Evolutionary conservation across 495 filamentous ascomycete species (phyloP).

Genomic region (Penicillium arizonense): DNA sequence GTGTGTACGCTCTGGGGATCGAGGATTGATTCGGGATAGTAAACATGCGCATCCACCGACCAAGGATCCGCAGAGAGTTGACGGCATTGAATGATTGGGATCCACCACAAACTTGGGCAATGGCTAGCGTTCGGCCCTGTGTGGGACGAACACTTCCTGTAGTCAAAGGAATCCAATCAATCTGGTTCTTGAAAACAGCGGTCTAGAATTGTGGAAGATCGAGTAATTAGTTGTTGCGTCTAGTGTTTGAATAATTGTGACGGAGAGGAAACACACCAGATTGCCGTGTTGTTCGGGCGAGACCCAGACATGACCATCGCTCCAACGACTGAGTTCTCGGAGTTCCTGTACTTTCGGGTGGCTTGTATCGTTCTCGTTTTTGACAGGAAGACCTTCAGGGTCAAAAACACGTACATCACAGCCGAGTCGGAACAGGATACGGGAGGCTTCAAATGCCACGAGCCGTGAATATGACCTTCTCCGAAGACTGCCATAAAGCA

Average conservation of each 20-base stretch:
- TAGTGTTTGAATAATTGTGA: background rate
- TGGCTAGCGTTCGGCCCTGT: conserved; percentile 64
- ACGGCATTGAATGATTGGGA: conserved; percentile 73
- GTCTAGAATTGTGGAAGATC: conserved; percentile 38
- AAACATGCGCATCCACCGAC: conserved; percentile 80
- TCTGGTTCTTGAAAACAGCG: conserved; percentile 72
- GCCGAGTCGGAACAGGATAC: conserved; percentile 65
- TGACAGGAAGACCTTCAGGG: conserved; percentile 58
- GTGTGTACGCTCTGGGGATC: conserved; percentile 63
- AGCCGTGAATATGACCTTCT: conserved; percentile 60
- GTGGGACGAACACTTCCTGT: conserved; percentile 66
- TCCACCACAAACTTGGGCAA: conserved; percentile 65
- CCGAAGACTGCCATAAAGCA: conserved; percentile 63
- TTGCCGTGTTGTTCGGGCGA: conserved; percentile 72
- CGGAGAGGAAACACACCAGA: conserved; percentile 38
- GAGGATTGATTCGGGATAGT: conserved; percentile 68
- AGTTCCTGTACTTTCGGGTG: conserved; percentile 68
- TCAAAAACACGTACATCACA: conserved; percentile 68
- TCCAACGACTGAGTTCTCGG: conserved; percentile 61
- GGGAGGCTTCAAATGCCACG: conserved; percentile 57
- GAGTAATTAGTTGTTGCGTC: background rate
- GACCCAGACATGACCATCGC: conserved; percentile 69
- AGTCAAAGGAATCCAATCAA: conserved; percentile 69
- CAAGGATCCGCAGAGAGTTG: conserved; percentile 67
- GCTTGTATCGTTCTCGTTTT: conserved; percentile 57